A percentile compares a stretch with the other conserved stretches of the same genome.
These are phyloP conservation scores for Hyaloperonospora arabidopsidis DNA, from an alignment of 352 stramenopile genomes.

Conservation along the genomic window DNA sequence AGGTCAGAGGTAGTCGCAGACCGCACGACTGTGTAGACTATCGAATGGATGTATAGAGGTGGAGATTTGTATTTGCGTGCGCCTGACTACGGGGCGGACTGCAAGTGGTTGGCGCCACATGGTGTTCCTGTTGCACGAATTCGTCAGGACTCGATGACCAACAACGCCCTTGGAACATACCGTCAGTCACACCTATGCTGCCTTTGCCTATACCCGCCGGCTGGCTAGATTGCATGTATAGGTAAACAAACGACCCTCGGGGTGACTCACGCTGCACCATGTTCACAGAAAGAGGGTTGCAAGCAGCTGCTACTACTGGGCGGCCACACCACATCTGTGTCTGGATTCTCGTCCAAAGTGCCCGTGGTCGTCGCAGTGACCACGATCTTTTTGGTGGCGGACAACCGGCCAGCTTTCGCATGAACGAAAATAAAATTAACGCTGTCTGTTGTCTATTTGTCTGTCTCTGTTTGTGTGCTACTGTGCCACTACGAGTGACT, in stretches of 20 bases:
- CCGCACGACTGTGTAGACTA: neutral
- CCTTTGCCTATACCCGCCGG: too few relatives aligned
- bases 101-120: neutral
- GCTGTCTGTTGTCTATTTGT: neutral
- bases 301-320: slow-evolving; percentile 15
- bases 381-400: slow-evolving; percentile 12
- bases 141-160: neutral
- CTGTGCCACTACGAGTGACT: neutral
- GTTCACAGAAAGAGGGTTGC: neutral
- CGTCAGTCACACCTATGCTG: too few relatives aligned
- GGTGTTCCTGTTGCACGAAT: neutral
- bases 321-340: too few relatives aligned
- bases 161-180: neutral
- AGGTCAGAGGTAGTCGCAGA: neutral
- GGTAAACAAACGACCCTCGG: too few relatives aligned
- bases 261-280: too few relatives aligned
- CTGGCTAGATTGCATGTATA: neutral
- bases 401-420: slow-evolving; percentile 6
- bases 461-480: neutral
- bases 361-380: neutral
- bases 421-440: slow-evolving; percentile 8
- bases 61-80: slow-evolving; percentile 27
- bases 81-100: slow-evolving; percentile 15
- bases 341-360: slow-evolving; percentile 3
- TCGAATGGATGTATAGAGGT: slow-evolving; percentile 9